Conservation (phyloP, 2,329 filamentous ascomycete species). For the Aspergillus versicolor region DNA sequence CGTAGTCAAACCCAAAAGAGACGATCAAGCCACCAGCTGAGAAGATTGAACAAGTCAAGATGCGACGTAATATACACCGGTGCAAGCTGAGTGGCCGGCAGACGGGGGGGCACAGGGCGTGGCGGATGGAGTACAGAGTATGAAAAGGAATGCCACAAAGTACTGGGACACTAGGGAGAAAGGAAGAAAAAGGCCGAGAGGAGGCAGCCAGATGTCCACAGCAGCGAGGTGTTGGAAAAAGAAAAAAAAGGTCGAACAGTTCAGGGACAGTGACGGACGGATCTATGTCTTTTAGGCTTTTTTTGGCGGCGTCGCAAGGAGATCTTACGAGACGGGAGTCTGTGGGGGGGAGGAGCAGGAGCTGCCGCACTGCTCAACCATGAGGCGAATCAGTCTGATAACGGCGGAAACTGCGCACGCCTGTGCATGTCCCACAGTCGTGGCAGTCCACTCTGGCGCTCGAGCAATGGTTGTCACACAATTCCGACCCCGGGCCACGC, state of each 20-base stretch:
- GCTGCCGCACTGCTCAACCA: neutral
- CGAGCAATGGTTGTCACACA: neutral
- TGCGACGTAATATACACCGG: neutral
- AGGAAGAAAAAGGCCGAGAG: slow-evolving; percentile 10
- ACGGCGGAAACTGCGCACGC: neutral
- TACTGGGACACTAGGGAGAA: neutral
- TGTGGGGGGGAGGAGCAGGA: slow-evolving; percentile 15
- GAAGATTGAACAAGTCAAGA: neutral
- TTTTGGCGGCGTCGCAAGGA: neutral
- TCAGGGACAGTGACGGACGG: neutral
- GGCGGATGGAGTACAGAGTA: neutral
- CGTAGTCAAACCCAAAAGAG: slow-evolving; percentile 2
- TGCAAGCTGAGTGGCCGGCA: neutral
- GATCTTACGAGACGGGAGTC: slow-evolving; percentile 12
- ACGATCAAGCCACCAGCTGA: neutral
- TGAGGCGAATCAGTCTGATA: slow-evolving; percentile 1
- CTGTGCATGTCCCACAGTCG: neutral
- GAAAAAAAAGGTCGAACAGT: neutral
- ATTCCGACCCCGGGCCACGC: slow-evolving; percentile 1
- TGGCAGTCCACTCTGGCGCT: too few species aligned
- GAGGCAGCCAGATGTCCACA: slow-evolving; percentile 5
- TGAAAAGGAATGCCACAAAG: neutral
- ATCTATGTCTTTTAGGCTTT: slow-evolving; percentile 14
- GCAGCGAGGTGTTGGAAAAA: neutral
- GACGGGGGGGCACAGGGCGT: neutral